Conservation (phyloP, 2,329 filamentous ascomycete genomes). For the Colletotrichum zoysiae region DNA sequence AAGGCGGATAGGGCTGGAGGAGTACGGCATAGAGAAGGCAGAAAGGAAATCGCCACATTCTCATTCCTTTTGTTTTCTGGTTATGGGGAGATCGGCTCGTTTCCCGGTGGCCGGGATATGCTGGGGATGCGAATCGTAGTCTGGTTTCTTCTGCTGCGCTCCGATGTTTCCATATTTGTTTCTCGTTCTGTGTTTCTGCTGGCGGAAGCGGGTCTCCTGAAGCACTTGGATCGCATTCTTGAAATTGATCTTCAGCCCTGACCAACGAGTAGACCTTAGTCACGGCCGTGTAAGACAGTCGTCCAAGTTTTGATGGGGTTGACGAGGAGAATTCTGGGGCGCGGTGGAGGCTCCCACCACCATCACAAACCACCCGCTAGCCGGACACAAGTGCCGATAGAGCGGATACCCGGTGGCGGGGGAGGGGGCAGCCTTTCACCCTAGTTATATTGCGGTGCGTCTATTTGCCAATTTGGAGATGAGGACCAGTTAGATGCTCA, state of each 20-base stretch:
- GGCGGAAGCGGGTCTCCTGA: too few relatives aligned
- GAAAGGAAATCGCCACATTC: too few relatives aligned
- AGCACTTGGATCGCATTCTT: not conserved
- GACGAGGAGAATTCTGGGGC: not conserved
- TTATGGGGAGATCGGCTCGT: too few relatives aligned
- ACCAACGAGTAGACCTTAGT: too few relatives aligned
- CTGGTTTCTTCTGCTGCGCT: too few relatives aligned
- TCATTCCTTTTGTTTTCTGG: too few relatives aligned
- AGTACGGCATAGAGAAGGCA: too few relatives aligned
- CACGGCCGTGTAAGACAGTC: not conserved
- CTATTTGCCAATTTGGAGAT: not conserved
- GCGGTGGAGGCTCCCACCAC: too few relatives aligned
- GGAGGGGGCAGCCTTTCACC: not conserved
- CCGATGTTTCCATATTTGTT: not conserved
- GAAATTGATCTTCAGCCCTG: not conserved
- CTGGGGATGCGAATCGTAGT: too few relatives aligned
- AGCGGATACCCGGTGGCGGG: not conserved
- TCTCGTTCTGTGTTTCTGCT: not conserved
- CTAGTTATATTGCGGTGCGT: not conserved
- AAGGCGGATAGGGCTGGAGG: not conserved
- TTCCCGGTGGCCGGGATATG: too few relatives aligned
- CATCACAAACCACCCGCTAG: not conserved
- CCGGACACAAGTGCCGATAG: not conserved
- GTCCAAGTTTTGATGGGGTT: not conserved
- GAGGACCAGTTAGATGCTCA: not conserved